phyloP scores from a whole-genome alignment of 2,329 filamentous ascomycete species.

The Phoma sp. region DNA sequence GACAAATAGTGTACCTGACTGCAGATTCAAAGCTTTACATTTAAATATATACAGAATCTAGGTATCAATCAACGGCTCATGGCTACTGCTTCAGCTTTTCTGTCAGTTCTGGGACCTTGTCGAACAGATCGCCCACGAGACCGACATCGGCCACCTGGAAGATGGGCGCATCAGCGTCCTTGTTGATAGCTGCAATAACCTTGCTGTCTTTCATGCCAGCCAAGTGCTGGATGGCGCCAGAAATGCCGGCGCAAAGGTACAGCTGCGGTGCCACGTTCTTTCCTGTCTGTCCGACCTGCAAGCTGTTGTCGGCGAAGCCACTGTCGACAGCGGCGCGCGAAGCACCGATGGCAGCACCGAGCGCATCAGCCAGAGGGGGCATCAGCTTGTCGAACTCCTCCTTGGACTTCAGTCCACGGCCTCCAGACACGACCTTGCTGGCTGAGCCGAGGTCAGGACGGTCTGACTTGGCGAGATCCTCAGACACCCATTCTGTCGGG shows the following conservation, averaged over 20 bases:
- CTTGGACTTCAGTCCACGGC: slow-evolving; percentile 94
- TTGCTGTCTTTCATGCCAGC: slow-evolving; percentile 99
- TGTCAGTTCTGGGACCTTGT: slow-evolving; percentile 93
- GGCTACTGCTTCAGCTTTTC: slow-evolving; percentile 78
- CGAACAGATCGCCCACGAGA: slow-evolving; percentile 92
- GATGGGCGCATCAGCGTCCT: slow-evolving; percentile 94
- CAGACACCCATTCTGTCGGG: slow-evolving; percentile 87
- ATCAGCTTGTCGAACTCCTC: slow-evolving; percentile 96
- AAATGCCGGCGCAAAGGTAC: slow-evolving; percentile 95
- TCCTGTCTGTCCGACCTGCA: slow-evolving; percentile 97
- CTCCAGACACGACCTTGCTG: slow-evolving; percentile 86
- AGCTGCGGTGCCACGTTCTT: slow-evolving; percentile 97
- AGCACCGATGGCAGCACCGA: slow-evolving; percentile 95
- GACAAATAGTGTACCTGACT: not conserved
- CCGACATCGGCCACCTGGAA: slow-evolving; percentile 98
- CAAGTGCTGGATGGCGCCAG: slow-evolving; percentile 95
- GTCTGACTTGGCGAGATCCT: slow-evolving; percentile 91
- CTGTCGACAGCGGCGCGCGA: slow-evolving; percentile 95
- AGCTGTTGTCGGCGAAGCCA: slow-evolving; percentile 96
- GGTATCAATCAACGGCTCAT: slow-evolving; percentile 8
- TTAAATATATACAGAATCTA: slow-evolving; percentile 17
- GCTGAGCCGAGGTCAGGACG: slow-evolving; percentile 93
- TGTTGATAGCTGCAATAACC: slow-evolving; percentile 98
- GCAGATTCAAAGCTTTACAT: slow-evolving; percentile 2
- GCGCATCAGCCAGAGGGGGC: slow-evolving; percentile 85